These are phyloP conservation scores for Zygosaccharomyces gambellarensis DNA, from an alignment of 805 yeast genomes.

Conservation along the genomic window DNA sequence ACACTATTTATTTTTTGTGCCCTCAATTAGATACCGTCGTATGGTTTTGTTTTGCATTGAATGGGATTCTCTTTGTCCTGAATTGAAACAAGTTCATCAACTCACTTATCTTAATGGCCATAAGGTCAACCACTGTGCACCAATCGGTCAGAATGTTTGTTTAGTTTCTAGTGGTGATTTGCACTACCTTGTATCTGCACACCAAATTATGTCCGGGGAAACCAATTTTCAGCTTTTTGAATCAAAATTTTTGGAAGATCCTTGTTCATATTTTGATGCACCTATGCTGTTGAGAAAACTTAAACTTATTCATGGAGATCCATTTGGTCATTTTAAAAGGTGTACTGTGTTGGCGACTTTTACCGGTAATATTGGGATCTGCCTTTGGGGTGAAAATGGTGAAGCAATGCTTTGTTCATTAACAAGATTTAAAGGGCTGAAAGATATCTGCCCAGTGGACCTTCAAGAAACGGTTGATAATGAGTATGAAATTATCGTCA, in stretches of 20 bases:
- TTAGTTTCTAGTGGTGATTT: constrained; percentile 14
- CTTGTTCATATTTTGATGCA: constrained; percentile 21
- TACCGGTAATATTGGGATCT: constrained; percentile 25
- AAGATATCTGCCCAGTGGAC: constrained; percentile 14
- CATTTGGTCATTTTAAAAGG: constrained; percentile 10
- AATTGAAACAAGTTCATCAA: constrained; percentile 25
- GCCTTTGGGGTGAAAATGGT: constrained; percentile 14
- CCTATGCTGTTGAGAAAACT: constrained; percentile 19
- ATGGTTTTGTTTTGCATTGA: constrained; percentile 26
- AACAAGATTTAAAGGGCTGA: constrained; percentile 31
- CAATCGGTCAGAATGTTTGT: constrained; percentile 19
- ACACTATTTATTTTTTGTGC: constrained; percentile 20
- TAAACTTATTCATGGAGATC: constrained; percentile 2
- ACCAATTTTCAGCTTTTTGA: constrained; percentile 13
- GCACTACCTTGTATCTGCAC: constrained; percentile 22
- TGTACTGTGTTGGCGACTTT: constrained; percentile 23
- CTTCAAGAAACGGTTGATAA: not conserved
- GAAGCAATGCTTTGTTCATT: constrained; percentile 17
- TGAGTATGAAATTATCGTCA: constrained; percentile 16
- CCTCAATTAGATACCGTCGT: constrained; percentile 18
- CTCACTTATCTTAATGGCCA: constrained; percentile 22
- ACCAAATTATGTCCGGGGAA: constrained; percentile 32
- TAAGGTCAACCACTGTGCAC: constrained; percentile 15
- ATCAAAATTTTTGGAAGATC: constrained; percentile 13
- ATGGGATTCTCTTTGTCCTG: constrained; percentile 21